Evolutionary conservation across 2,329 filamentous ascomycete genomes (phyloP), one percentile per base, ranked within the genome.

Genomic region (Chrysoporthe puriensis): DNA sequence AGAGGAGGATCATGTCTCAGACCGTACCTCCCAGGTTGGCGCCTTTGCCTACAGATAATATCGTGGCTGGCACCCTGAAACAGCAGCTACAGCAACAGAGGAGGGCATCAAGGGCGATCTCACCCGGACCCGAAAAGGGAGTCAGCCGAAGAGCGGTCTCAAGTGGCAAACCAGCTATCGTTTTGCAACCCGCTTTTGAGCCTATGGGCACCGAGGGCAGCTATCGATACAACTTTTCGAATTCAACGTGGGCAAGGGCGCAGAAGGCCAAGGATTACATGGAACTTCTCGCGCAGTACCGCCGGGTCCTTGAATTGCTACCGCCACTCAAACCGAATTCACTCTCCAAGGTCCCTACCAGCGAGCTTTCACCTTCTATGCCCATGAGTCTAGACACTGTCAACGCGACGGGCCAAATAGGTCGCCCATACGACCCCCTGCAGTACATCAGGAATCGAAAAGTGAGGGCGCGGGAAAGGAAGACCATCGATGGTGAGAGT

Each of bases 381-480:
- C 79, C 60, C 72, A 80, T 69, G 71, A 73, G 42, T 18, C 43
- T 61, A n/a, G 50, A 62, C 40, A 68, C 63, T 76, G 73, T 66
- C 75, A 81, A 73, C 64, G 77, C 67, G 69, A 77, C 65, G 77
- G 78, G 70, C 62, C 80, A 72, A 67, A 77, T 90, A 8, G 91
- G 91, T 4, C 89, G 94, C 63, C 80, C 84, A 2, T 98, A 98
- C 76, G 97, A 99, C 76, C 96, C 95, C 4, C 80, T 99, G 34
- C 96, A 98, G 77, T 93, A 93, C 73, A 91, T 98, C 66, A 90
- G 96, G 26, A 98, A 99, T 75, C 87, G 95, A 60, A 95, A 94
- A 76, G 87, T 96, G 14, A 86, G 96, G 70, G 90, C 91, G 36
- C 87, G 94, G 18, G 92, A 96, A 79, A 87, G 92, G 52, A 90